Conservation (phyloP, 2,329 filamentous ascomycete species). For the Verticillium tricorpus region DNA sequence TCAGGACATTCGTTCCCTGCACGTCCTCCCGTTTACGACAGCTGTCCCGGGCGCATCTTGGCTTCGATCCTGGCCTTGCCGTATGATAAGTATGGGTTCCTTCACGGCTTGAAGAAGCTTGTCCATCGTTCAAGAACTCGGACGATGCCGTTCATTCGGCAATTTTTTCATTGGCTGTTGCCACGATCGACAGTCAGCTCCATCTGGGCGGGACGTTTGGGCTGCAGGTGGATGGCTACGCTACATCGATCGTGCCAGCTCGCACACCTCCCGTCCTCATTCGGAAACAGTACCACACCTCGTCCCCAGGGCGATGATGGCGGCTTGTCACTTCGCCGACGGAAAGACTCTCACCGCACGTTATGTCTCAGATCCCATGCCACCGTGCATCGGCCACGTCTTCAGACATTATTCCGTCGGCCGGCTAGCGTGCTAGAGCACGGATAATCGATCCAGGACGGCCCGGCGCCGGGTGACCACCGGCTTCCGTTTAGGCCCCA, state of each 20-base stretch:
- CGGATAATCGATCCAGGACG: not conserved
- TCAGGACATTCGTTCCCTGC: not conserved
- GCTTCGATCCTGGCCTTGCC: no score
- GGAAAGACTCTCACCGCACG: not conserved
- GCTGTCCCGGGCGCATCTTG: no score
- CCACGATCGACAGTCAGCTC: not conserved
- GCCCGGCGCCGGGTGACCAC: not conserved
- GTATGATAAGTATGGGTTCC: not conserved
- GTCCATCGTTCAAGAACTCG: not conserved
- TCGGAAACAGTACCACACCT: not conserved
- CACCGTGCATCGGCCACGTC: not conserved
- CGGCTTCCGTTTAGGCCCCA: not conserved
- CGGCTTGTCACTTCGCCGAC: not conserved
- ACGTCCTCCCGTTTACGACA: no score
- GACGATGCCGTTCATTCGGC: constrained; percentile 2
- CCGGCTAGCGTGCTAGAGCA: not conserved
- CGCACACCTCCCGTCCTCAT: not conserved
- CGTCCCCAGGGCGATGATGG: not conserved
- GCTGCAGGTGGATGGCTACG: not conserved
- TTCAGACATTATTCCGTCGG: not conserved
- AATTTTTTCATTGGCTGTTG: constrained; percentile 1
- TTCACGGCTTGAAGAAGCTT: not conserved
- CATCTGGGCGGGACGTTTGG: not conserved
- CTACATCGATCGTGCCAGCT: not conserved
- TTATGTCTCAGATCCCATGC: not conserved